phyloP scores from a whole-genome alignment of 306 rosid species.

The Ceratonia siliqua region DNA sequence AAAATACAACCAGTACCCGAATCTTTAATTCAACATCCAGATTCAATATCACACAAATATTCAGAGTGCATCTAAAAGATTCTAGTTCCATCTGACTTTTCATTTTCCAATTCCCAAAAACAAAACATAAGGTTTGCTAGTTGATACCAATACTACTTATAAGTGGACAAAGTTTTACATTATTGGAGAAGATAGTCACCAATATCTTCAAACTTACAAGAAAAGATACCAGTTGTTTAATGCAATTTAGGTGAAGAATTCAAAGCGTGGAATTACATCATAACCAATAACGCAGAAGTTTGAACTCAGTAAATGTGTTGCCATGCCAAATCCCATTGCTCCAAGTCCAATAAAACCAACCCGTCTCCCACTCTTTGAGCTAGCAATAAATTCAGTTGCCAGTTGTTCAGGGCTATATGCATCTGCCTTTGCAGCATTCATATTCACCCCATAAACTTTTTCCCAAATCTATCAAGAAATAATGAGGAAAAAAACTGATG shows the following conservation, averaged over 20 bases:
- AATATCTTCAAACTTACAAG: not conserved
- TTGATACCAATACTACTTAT: not conserved
- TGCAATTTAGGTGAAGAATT: slow-evolving; percentile 28
- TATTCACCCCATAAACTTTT: slow-evolving; percentile 64
- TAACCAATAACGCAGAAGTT: slow-evolving; percentile 74
- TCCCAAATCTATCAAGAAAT: slow-evolving; percentile 67
- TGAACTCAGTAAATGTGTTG: slow-evolving; percentile 78
- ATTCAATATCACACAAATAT: slow-evolving; percentile 29
- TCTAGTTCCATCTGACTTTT: slow-evolving; percentile 7
- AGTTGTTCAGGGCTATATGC: slow-evolving; percentile 65
- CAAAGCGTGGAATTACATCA: slow-evolving; percentile 66
- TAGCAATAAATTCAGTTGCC: slow-evolving; percentile 57
- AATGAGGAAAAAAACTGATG: not conserved
- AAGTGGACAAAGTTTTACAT: slow-evolving; percentile 4
- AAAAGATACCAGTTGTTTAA: slow-evolving; percentile 14
- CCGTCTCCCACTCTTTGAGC: slow-evolving; percentile 50
- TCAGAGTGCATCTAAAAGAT: slow-evolving; percentile 10
- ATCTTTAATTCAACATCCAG: slow-evolving; percentile 1
- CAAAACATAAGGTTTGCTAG: not conserved
- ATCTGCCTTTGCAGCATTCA: slow-evolving; percentile 73
- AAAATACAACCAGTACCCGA: slow-evolving; percentile 14
- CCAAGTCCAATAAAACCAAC: slow-evolving; percentile 98
- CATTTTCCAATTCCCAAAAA: slow-evolving; percentile 18
- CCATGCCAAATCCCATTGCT: slow-evolving; percentile 99
- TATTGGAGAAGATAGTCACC: slow-evolving; percentile 12